These are phyloP conservation scores for Barnettozyma sp. DNA, from an alignment of 805 yeast genomes.

Conservation along the genomic window DNA sequence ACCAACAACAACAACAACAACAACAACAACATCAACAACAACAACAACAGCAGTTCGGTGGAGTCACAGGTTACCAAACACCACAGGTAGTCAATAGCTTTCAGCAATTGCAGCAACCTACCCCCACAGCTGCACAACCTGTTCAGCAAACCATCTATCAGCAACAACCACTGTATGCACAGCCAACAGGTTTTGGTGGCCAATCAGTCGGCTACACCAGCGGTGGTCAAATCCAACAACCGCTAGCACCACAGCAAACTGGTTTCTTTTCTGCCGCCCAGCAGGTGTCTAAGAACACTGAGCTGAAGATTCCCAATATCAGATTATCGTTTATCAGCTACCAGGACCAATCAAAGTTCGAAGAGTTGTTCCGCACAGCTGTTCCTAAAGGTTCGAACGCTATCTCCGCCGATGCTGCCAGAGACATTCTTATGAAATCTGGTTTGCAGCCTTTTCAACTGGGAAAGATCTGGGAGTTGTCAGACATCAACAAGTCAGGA, in stretches of 20 bases:
- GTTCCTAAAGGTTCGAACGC: constrained; percentile 48
- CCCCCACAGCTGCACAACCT: too few relatives aligned
- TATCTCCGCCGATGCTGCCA: constrained; percentile 65
- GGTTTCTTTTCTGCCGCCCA: constrained; percentile 31
- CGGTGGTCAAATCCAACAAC: constrained; percentile 11
- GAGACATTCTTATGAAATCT: constrained; percentile 73
- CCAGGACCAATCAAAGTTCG: constrained; percentile 81
- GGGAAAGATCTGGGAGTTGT: constrained; percentile 83
- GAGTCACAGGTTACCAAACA: constrained; percentile 25
- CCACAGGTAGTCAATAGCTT: background rate
- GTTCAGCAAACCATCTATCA: constrained; percentile 16
- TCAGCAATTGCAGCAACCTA: constrained; percentile 15
- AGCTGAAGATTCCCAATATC: constrained; percentile 62
- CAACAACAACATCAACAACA: constrained; percentile 17
- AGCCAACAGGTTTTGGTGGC: constrained; percentile 16
- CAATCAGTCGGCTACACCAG: constrained; percentile 25
- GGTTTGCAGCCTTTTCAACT: constrained; percentile 67
- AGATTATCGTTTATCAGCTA: constrained; percentile 81
- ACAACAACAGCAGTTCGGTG: constrained; percentile 20
- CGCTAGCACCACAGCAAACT: constrained; percentile 32
- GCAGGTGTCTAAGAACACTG: constrained; percentile 40
- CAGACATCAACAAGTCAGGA: constrained; percentile 88
- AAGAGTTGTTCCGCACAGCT: constrained; percentile 72
- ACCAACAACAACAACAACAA: constrained; percentile 15
- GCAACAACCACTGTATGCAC: constrained; percentile 13